Evolutionary conservation across 1,284 basidiomycete species (phyloP), one percentile per base, ranked within the genome.

Genomic region (Blastosporella zonata): DNA sequence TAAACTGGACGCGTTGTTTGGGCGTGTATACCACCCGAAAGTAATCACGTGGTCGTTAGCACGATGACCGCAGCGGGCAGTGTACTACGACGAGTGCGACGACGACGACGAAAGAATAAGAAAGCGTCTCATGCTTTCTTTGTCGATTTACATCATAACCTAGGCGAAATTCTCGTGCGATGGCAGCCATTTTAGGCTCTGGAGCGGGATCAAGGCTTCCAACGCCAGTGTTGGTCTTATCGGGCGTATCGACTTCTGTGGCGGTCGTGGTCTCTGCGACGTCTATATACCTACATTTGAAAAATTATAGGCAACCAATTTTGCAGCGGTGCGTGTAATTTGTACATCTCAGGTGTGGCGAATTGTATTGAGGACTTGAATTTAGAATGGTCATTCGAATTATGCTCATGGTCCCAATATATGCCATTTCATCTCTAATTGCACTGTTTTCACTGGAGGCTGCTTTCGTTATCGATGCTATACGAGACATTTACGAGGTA

Each of bases 401-500:
- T 63, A 91, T 99, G 84, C 61, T 98, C 59, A 98, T 98, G 94
- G 93, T 97, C 2, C 93, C 95, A 1, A 73, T 98, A 39, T 98
- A 98, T 67, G 93, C 87, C 1, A 76, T 97, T 18, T 82, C 95
- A 0, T 96, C 93, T 2, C 75, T 96, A 58, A 94, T 97, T 55
- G 93, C 96, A 1, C 75, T 99, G 41, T 95, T 95, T 71, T 97
- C 94, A 0, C 75, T 98, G 46, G 87, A 96, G 62, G 91, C 92
- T 1, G 96, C 96, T 0, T 97, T 98, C 71, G 88, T 97, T 58
- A 97, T 99, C 58, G 96, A 99, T 65, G 90, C 85, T 18, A 75
- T 98, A 50, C 81, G 96, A 34, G 97, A 99, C 67, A 82, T 99
- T 9, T 99, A 99, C 69, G 96, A 99, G 78, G 93, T 91, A 50